Conservation (phyloP, 345 rosid species). For the Lagerstroemia speciosa region DNA sequence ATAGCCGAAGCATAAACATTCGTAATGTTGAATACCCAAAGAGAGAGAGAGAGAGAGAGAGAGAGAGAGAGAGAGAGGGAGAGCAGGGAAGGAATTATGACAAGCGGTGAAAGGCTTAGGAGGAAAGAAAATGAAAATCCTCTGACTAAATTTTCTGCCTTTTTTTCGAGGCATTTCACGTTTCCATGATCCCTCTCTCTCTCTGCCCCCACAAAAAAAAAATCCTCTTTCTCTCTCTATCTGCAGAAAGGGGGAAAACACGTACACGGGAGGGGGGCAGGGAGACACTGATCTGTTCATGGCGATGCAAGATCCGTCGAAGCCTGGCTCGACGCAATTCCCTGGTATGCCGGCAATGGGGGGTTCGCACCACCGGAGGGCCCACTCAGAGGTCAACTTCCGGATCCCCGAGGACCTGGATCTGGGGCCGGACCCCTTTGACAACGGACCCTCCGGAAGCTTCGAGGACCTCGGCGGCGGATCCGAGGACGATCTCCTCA, state of each 20-base stretch:
- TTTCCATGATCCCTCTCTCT: not conserved
- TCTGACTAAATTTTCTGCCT: not conserved
- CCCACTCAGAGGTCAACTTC: conserved; percentile 82
- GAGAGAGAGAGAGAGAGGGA: no score
- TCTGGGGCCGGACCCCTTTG: conserved; percentile 54
- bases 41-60: no score
- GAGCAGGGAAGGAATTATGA: no score
- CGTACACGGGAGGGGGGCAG: no score
- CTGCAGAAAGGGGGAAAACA: no score
- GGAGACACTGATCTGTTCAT: not conserved
- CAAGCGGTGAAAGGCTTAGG: no score
- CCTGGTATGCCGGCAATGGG: conserved; percentile 15
- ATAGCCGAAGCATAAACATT: no score
- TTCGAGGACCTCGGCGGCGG: conserved; percentile 53
- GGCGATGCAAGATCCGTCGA: conserved; percentile 8
- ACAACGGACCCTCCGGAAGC: conserved; percentile 20
- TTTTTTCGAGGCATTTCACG: not conserved
- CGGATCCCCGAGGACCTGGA: conserved; percentile 76
- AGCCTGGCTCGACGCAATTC: conserved; percentile 1
- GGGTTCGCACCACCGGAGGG: conserved; percentile 62
- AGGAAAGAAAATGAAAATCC: not conserved
- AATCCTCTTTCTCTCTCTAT: not conserved
- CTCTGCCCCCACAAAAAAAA: no score
- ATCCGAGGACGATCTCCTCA: conserved; percentile 79
- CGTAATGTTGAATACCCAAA: no score